Evolutionary conservation across 208 protist species (phyloP).

Genomic region (Trypanosoma boissoni): DNA sequence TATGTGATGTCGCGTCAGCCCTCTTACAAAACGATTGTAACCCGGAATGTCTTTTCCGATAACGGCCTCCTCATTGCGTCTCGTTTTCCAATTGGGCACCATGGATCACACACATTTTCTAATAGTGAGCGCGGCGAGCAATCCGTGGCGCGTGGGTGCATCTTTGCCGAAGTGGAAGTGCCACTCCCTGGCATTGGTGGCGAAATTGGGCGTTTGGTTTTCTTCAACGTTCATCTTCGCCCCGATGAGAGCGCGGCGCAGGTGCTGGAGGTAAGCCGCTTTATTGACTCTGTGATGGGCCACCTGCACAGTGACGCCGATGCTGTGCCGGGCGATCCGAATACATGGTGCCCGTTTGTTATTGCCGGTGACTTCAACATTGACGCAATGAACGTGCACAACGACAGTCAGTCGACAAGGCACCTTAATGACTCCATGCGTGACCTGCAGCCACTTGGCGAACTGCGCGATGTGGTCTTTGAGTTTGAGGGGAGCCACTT

Average conservation of each 20-base stretch:
- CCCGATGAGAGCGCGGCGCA: constrained; percentile 62
- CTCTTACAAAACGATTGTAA: constrained; percentile 80
- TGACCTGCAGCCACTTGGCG: constrained; percentile 59
- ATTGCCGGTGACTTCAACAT: constrained; percentile 87
- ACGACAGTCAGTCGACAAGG: constrained; percentile 38
- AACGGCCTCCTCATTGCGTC: constrained; percentile 88
- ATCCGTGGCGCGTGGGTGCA: constrained; percentile 60
- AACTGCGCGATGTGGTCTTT: constrained; percentile 61
- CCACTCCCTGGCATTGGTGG: constrained; percentile 30
- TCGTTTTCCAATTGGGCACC: constrained; percentile 72
- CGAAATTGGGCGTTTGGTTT: constrained; percentile 49
- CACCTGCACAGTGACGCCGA: constrained; percentile 37
- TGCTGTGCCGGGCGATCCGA: constrained; percentile 10
- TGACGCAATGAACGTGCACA: constrained; percentile 59
- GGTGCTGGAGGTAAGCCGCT: constrained; percentile 70
- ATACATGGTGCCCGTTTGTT: constrained; percentile 42
- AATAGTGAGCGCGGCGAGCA: constrained; percentile 36
- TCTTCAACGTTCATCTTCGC: constrained; percentile 87
- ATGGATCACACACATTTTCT: constrained; percentile 84
- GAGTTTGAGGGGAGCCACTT: constrained; percentile 45
- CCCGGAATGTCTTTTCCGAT: constrained; percentile 70
- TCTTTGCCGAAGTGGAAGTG: constrained; percentile 82
- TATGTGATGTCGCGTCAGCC: constrained; percentile 84
- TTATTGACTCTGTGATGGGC: constrained; percentile 59
- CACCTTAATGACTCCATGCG: constrained; percentile 54